Evolutionary conservation across 306 rosid species (phyloP).

Genomic region (Vigna reflexopilosa): DNA sequence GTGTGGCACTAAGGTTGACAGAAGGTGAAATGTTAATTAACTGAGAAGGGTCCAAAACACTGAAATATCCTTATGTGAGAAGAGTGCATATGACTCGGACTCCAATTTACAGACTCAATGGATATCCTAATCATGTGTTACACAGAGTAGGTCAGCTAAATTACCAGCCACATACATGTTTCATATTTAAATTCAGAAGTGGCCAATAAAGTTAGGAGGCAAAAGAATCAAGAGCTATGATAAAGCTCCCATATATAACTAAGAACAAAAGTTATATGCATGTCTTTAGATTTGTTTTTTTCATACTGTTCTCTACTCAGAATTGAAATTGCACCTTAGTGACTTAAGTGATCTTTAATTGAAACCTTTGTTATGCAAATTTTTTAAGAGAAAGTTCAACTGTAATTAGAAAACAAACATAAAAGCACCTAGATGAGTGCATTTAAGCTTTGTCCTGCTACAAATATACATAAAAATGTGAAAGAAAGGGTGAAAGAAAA

Average conservation of each 20-base stretch:
- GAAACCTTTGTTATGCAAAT: background rate
- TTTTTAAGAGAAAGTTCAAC: background rate
- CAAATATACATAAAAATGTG: background rate
- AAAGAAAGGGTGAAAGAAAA: slow-evolving; percentile 16
- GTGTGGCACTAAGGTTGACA: background rate
- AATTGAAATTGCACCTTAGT: background rate
- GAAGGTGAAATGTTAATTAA: slow-evolving; percentile 13
- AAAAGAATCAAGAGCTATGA: background rate
- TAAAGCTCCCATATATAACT: background rate
- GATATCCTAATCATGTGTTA: slow-evolving; percentile 10
- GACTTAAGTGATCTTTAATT: background rate
- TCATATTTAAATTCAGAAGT: slow-evolving; percentile 6
- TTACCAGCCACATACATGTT: background rate
- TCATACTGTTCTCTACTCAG: background rate
- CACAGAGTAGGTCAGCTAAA: slow-evolving; percentile 28
- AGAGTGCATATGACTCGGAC: slow-evolving; percentile 50
- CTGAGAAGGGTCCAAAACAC: slow-evolving; percentile 11
- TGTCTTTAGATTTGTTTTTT: background rate
- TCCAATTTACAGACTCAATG: slow-evolving; percentile 39
- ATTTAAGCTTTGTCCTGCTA: background rate
- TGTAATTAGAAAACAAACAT: background rate
- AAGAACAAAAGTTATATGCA: background rate
- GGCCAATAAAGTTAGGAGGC: slow-evolving; percentile 21
- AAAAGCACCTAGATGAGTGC: background rate
- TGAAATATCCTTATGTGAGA: slow-evolving; percentile 17